Evolutionary conservation across 352 stramenopile species (phyloP).

Genomic region (Thraustotheca clavata): DNA sequence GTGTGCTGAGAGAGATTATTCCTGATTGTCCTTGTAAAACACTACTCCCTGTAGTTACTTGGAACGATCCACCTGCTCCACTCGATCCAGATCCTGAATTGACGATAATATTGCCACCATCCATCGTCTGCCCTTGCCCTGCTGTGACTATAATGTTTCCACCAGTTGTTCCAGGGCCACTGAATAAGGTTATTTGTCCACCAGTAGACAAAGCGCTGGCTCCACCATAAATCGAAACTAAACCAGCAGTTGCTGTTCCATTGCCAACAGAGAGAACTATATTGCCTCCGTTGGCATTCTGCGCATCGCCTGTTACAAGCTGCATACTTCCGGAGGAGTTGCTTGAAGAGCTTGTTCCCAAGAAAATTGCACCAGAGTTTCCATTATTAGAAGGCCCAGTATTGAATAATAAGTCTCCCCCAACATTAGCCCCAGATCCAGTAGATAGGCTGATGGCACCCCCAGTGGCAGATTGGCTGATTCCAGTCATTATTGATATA

Average conservation of each 20-base stretch:
- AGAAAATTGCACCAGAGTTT: too few relatives aligned
- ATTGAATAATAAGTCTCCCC: not conserved
- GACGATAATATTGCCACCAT: not conserved
- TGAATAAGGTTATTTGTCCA: constrained; percentile 25
- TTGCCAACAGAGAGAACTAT: constrained; percentile 62
- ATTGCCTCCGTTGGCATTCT: constrained; percentile 25
- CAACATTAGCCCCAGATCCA: not conserved
- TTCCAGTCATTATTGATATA: constrained; percentile 35
- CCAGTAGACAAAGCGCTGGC: constrained; percentile 28
- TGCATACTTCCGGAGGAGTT: too few relatives aligned
- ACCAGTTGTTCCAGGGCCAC: constrained; percentile 25
- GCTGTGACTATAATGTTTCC: constrained; percentile 33
- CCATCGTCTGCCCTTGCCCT: constrained; percentile 17
- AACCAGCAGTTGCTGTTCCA: constrained; percentile 40
- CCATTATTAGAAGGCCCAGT: not conserved
- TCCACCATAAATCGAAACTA: constrained; percentile 53
- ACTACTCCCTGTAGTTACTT: not conserved
- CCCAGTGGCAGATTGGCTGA: constrained; percentile 41
- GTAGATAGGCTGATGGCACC: not conserved
- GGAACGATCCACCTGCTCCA: not conserved
- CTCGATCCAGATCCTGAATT: not conserved
- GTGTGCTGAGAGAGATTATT: too few relatives aligned
- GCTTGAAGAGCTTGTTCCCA: too few relatives aligned
- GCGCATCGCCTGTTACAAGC: too few relatives aligned
- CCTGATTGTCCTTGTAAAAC: constrained; percentile 30